Evolutionary conservation across 805 yeast genomes (phyloP).

Genomic region (Kazachstania viticola): DNA sequence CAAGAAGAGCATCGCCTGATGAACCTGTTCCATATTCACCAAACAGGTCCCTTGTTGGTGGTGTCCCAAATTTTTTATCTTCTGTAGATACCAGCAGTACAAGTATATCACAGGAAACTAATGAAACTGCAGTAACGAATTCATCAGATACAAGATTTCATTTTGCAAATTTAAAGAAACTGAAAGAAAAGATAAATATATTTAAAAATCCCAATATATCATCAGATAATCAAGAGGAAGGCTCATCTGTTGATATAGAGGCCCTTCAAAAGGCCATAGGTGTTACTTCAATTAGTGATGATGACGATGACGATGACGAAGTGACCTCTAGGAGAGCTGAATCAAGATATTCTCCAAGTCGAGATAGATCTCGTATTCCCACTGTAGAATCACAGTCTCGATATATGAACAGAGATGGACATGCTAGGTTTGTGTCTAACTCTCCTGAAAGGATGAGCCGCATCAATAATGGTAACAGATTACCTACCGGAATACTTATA

Average conservation of each 20-base stretch:
- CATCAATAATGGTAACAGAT: slow-evolving; percentile 1
- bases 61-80: slow-evolving; percentile 10
- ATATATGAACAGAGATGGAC: too few species aligned
- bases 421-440: too few species aligned
- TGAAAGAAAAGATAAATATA: slow-evolving; percentile 25
- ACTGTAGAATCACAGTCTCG: too few species aligned
- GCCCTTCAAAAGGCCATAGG: slow-evolving; percentile 29
- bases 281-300: slow-evolving; percentile 11
- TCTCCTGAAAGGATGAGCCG: too few species aligned
- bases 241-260: slow-evolving; percentile 21
- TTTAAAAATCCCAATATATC: slow-evolving; percentile 23
- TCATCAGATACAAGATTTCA: slow-evolving; percentile 25
- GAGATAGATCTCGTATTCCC: too few species aligned
- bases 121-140: slow-evolving; percentile 14
- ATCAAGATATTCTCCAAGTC: not conserved
- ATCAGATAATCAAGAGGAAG: slow-evolving; percentile 5
- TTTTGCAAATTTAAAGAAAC: slow-evolving; percentile 26
- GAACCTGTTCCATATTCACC: too few species aligned
- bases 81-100: slow-evolving; percentile 19
- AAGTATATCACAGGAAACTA: slow-evolving; percentile 12
- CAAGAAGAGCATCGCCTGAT: slow-evolving; percentile 1
- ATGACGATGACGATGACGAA: slow-evolving; percentile 7
- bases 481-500: slow-evolving; percentile 1
- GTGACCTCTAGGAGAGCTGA: not conserved
- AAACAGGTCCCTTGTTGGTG: slow-evolving; percentile 1